Percentiles rank a stretch among this genome's conserved stretches.
phyloP scores from a whole-genome alignment of 345 rosid genomes.

The Syzygium jambos region DNA sequence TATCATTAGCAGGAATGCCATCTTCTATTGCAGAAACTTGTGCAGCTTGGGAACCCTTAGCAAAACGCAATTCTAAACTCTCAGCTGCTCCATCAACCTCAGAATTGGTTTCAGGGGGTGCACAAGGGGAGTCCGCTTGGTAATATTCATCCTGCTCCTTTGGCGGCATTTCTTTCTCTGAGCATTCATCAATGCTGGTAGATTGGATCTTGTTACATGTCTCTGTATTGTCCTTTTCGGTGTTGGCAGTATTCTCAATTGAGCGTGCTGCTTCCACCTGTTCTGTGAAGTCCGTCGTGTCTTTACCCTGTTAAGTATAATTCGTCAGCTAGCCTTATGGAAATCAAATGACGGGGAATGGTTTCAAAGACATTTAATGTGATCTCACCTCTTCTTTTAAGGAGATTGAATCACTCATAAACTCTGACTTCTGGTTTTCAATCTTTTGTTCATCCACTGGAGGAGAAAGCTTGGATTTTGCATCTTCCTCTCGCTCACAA shows the following conservation, averaged over 20 bases:
- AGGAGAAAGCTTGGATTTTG: background rate
- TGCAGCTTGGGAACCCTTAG: background rate
- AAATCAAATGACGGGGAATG: background rate
- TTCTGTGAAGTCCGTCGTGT: background rate
- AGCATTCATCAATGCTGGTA: background rate
- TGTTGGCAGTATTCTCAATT: slow-evolving; percentile 1
- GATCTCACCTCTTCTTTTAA: background rate
- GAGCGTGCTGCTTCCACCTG: slow-evolving; percentile 8
- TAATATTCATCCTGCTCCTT: background rate
- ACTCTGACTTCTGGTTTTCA: background rate
- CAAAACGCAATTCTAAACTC: background rate
- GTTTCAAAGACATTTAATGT: background rate
- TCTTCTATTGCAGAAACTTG: slow-evolving; percentile 3
- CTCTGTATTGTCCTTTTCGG: slow-evolving; percentile 3
- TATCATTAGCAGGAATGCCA: background rate
- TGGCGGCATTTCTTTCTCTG: background rate
- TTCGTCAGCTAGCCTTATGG: background rate
- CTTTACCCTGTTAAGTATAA: background rate
- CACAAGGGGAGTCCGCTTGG: background rate
- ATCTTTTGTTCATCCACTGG: background rate
- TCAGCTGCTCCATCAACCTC: slow-evolving; percentile 8
- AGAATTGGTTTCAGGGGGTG: background rate
- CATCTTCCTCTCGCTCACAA: background rate
- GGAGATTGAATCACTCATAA: background rate
- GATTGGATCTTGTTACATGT: background rate